These are phyloP conservation scores for Phaeosphaeria sp. DNA, from an alignment of 2,329 filamentous ascomycete species.

Conservation along the genomic window DNA sequence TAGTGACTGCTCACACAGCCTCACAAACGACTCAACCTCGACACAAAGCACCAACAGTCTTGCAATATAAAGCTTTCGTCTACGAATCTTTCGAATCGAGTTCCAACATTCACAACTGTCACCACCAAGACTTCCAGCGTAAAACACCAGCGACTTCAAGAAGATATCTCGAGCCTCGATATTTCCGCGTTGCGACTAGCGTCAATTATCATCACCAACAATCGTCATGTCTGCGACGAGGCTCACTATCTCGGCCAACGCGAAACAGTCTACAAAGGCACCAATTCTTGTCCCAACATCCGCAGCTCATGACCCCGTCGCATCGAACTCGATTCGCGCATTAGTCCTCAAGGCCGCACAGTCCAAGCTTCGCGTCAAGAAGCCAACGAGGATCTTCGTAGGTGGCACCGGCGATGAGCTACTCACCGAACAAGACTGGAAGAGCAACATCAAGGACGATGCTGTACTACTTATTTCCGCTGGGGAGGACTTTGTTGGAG, in stretches of 20 bases:
- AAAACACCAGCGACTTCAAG: neutral
- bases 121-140: neutral
- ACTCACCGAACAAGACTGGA: constrained; percentile 35
- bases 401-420: constrained; percentile 37
- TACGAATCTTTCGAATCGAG: neutral
- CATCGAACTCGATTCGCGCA: constrained; percentile 23
- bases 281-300: constrained; percentile 33
- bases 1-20: constrained; percentile 2
- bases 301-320: constrained; percentile 20
- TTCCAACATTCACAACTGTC: neutral
- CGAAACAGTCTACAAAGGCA: constrained; percentile 37
- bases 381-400: constrained; percentile 35
- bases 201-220: neutral
- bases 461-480: constrained; percentile 35
- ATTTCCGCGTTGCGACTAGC: neutral
- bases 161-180: neutral
- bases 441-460: constrained; percentile 29
- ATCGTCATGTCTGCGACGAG: constrained; percentile 25
- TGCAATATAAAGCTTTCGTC: neutral
- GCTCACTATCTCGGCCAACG: constrained; percentile 41
- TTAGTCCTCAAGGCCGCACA: constrained; percentile 39
- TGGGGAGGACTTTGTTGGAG: constrained; percentile 44
- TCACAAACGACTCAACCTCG: neutral
- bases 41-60: neutral
- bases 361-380: constrained; percentile 41